Base-by-base conservation (phyloP, 2,329 filamentous ascomycete species). In the Trichoderma arundinaceum region DNA sequence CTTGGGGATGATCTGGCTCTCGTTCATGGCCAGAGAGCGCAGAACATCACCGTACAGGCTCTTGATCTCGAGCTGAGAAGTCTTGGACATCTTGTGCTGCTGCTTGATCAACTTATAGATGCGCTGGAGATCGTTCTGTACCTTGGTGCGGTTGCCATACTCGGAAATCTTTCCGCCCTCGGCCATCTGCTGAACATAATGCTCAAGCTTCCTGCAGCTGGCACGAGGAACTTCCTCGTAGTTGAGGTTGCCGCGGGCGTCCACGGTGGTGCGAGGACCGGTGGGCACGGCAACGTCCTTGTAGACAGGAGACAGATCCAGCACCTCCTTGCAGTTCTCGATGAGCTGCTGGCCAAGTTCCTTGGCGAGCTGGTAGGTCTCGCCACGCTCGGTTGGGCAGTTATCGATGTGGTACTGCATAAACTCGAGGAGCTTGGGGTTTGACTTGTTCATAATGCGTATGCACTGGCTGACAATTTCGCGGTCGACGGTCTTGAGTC, bases 371-470 rank as follows among this genome's bases (percentile, higher is more conserved):
- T 95, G 87, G 80, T 99, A 99, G 1, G 95, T 99, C 82, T 99
- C 95, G 66, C 95, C 95, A 58, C 94, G 90, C 75, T 99, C 94
- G 0, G 94, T 94, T 0, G 95, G 95, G 82, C 94, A 98, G 82
- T 98, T 95, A 74, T 99, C 95, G 74, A 99, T 99, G 81, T 99
- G 95, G 74, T 99, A 98, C 77, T 99, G 95, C 95, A 99, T 99
- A 80, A 97, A 99, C 72, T 99, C 94, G 66, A 99, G 86, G 1
- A 99, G 88, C 41, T 92, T 90, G 2, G 95, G 95, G 77, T 98
- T 99, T 39, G 95, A 97, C 69, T 95, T 91, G 83, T 97, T 99
- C 95, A 99, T 99, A 80, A 99, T 95, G 71, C 92, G 91, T 75
- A 99, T 98, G 81, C 95, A 99, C 77, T 94, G 94, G 80, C 94